phyloP scores from a whole-genome alignment of 768 basidiomycete species.

The Boletellus ananiceps region DNA sequence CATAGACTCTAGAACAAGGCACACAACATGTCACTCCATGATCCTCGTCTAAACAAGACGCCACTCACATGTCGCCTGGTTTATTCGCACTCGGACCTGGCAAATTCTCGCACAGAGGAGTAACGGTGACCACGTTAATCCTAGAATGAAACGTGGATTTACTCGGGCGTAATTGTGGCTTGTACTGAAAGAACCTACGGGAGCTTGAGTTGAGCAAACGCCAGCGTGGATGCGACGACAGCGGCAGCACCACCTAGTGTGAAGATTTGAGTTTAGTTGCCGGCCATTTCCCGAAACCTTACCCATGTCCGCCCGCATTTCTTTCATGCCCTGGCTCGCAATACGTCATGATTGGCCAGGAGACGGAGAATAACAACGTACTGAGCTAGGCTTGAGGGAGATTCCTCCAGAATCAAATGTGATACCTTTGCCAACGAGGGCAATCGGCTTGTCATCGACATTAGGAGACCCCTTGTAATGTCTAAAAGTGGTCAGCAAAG shows the following conservation, averaged over 20 bases:
- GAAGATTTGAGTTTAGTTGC: neutral
- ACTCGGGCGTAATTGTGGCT: neutral
- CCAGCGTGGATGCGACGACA: constrained; percentile 66
- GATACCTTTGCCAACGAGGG: constrained; percentile 83
- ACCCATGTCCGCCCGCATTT: constrained; percentile 89
- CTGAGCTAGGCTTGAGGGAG: constrained; percentile 72
- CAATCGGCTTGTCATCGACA: constrained; percentile 55
- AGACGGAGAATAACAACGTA: constrained; percentile 29
- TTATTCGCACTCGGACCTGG: constrained; percentile 65
- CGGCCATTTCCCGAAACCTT: constrained; percentile 5
- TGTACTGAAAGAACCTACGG: constrained; percentile 47
- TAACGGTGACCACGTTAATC: constrained; percentile 68
- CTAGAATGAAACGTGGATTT: constrained; percentile 31
- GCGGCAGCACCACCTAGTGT: constrained; percentile 69
- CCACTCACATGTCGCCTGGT: constrained; percentile 75
- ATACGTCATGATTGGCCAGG: neutral
- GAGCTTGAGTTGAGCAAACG: constrained; percentile 76
- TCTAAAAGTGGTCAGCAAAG: constrained; percentile 32
- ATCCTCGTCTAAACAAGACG: neutral
- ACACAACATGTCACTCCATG: neutral
- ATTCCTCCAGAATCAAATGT: constrained; percentile 90
- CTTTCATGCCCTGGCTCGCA: constrained; percentile 64
- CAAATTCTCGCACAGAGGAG: constrained; percentile 83
- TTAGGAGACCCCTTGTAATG: constrained; percentile 75
- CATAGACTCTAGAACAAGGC: constrained; percentile 52